Base-by-base conservation (phyloP, 2,329 filamentous ascomycete genomes). In the Emmonsiellopsis sp. region DNA sequence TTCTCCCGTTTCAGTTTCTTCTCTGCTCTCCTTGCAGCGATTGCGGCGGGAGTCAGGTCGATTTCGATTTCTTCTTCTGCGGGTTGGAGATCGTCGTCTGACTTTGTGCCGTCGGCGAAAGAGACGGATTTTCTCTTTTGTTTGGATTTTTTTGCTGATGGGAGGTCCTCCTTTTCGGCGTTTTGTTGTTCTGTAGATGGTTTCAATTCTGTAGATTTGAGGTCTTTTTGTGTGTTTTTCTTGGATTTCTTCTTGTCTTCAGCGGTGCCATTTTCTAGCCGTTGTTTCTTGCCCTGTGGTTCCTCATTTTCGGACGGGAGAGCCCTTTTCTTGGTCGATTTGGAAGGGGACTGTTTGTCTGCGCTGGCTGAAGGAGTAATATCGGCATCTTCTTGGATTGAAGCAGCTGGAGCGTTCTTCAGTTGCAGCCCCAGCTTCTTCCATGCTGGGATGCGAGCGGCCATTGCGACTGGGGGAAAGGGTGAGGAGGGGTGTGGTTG, bases 41-140 rank as follows among this genome's bases (percentile, higher is more conserved):
- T 44, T 54, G 57, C 40, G 41, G n/a, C 45, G 20, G 50, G 40
- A 15, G 57, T 55, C 50, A 50, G 54, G 59, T 63, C 54, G 57
- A 58, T 55, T 52, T 61, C 53, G 45, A 53, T 46, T 53, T 60
- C 54, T 26, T 48, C 52, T 13, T 42, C 35, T 11, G 55, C 52
- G 2, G 31, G 20, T 31, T 40, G 15, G 16, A 31, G 5, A 15
- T 50, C 80, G 65, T 85, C 81, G 45, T 76, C 67, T 6, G 67
- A 70, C 63, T 86, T 85, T 2, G 81, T 83, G 50, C 84, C 82
- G 7, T 79, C 73, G 1, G 82, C 79, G 63, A 87, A 86, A 1
- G 81, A 79, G 7, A 87, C 83, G 3, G 79, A 82, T 64, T 85
- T 85, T 57, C 71, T 65, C 59, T 59, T 60, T 52, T 51, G 57